Evolutionary conservation across 2,329 filamentous ascomycete species (phyloP).

Genomic region (Trichoderma cornu-damae): DNA sequence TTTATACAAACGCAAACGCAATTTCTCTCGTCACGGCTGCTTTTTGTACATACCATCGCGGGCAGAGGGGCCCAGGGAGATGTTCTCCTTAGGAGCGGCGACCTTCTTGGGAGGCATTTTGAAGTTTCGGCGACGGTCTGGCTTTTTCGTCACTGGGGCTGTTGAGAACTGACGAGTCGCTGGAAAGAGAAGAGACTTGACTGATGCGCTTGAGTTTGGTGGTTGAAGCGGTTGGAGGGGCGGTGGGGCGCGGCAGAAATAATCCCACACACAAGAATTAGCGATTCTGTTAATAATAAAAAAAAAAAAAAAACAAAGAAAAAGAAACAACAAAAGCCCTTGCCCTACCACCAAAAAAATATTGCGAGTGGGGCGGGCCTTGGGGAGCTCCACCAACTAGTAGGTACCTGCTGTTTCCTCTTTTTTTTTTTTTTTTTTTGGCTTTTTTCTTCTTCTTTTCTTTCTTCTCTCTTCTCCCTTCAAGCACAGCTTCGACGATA

Average conservation of each 20-base stretch:
- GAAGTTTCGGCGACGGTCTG: constrained; percentile 37
- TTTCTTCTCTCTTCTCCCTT: constrained; percentile 19
- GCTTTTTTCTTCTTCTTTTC: neutral
- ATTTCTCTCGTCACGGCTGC: neutral
- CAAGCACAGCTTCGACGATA: constrained; percentile 29
- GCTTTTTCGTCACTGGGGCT: constrained; percentile 34
- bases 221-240: constrained; percentile 26
- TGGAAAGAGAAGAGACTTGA: constrained; percentile 26
- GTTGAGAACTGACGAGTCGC: constrained; percentile 31
- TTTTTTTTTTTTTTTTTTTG: neutral
- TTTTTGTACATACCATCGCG: constrained; percentile 69
- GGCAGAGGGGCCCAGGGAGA: constrained; percentile 94
- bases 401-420: neutral
- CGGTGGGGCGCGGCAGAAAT: constrained; percentile 39
- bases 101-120: constrained; percentile 97
- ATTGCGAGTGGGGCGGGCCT: constrained; percentile 14
- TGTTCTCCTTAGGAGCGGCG: constrained; percentile 87
- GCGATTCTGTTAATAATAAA: too few relatives aligned
- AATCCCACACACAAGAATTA: neutral
- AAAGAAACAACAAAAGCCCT: too few relatives aligned
- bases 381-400: constrained; percentile 3
- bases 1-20: too few relatives aligned
- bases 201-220: constrained; percentile 27
- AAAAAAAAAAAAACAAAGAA: too few relatives aligned
- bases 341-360: constrained; percentile 31